A percentile compares a stretch with the other conserved stretches of the same genome.
These are phyloP conservation scores for Aureobasidium sp. DNA, from an alignment of 2,329 filamentous ascomycete genomes.

Conservation along the genomic window DNA sequence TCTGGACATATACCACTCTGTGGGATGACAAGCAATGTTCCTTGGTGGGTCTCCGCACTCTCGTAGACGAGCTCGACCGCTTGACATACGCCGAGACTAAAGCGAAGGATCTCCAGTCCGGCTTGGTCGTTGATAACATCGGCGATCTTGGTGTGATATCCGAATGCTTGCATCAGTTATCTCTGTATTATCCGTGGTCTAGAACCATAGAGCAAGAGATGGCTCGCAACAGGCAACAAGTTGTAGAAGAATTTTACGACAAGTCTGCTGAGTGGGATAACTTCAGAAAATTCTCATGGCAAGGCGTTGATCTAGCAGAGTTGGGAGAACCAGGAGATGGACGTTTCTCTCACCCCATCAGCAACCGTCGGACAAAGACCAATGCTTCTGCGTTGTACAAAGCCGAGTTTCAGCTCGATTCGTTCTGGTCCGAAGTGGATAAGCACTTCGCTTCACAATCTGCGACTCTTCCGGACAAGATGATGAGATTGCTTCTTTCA, in stretches of 20 bases:
- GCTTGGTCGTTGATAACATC: neutral
- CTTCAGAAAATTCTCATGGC: slow-evolving; percentile 14
- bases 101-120: slow-evolving; percentile 1
- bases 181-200: slow-evolving; percentile 14
- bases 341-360: slow-evolving; percentile 40
- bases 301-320: neutral
- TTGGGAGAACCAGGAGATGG: slow-evolving; percentile 18
- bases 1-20: neutral
- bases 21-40: neutral
- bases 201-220: neutral
- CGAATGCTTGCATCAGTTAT: slow-evolving; percentile 8
- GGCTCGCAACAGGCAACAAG: neutral
- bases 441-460: neutral
- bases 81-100: neutral
- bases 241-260: neutral
- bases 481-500: slow-evolving; percentile 2
- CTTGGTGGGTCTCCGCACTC: neutral
- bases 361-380: slow-evolving; percentile 38
- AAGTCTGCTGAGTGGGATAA: neutral
- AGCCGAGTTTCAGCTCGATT: slow-evolving; percentile 42
- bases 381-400: slow-evolving; percentile 36
- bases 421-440: slow-evolving; percentile 33
- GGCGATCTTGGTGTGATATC: neutral
- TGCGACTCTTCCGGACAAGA: neutral
- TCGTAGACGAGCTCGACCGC: neutral